A percentile compares a stretch with the other conserved stretches of the same genome.
phyloP scores from a whole-genome alignment of 2,329 filamentous ascomycete genomes.

The Fusarium austroafricanum region DNA sequence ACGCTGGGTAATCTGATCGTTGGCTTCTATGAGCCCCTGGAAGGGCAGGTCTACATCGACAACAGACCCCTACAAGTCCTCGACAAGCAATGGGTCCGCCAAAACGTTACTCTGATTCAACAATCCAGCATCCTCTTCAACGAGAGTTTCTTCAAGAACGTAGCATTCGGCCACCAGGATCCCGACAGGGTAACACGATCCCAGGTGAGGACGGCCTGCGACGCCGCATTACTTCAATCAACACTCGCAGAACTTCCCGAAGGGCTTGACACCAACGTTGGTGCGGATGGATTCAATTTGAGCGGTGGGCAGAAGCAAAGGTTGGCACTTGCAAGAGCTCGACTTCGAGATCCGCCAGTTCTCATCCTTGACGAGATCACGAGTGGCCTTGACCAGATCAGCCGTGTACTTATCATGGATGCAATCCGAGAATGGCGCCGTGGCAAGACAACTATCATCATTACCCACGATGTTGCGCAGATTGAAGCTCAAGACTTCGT shows the following conservation, averaged over 20 bases:
- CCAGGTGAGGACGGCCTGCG: constrained; percentile 71
- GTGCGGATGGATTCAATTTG: constrained; percentile 74
- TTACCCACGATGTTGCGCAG: constrained; percentile 88
- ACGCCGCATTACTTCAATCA: constrained; percentile 75
- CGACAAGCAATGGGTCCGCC: constrained; percentile 77
- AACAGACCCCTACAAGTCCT: constrained; percentile 70
- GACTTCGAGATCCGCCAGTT: constrained; percentile 80
- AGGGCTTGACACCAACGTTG: constrained; percentile 78
- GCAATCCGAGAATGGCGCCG: constrained; percentile 80
- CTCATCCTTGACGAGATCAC: constrained; percentile 91
- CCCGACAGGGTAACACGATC: constrained; percentile 60
- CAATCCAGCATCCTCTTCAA: constrained; percentile 86
- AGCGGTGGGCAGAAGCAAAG: constrained; percentile 90
- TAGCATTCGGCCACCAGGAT: constrained; percentile 74
- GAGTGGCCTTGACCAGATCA: constrained; percentile 83
- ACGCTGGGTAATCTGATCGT: constrained; percentile 85
- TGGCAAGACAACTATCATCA: constrained; percentile 89
- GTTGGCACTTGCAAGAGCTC: constrained; percentile 82
- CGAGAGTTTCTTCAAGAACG: constrained; percentile 81
- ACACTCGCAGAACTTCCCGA: constrained; percentile 75
- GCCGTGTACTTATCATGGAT: constrained; percentile 75
- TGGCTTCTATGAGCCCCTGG: constrained; percentile 76
- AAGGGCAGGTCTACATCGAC: constrained; percentile 77
- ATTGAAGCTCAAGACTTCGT: constrained; percentile 80
- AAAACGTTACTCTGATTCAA: constrained; percentile 83